Evolutionary conservation across 1,284 basidiomycete genomes (phyloP), one percentile per base, ranked within the genome.

Genomic region (Tilletiaria anomala): DNA sequence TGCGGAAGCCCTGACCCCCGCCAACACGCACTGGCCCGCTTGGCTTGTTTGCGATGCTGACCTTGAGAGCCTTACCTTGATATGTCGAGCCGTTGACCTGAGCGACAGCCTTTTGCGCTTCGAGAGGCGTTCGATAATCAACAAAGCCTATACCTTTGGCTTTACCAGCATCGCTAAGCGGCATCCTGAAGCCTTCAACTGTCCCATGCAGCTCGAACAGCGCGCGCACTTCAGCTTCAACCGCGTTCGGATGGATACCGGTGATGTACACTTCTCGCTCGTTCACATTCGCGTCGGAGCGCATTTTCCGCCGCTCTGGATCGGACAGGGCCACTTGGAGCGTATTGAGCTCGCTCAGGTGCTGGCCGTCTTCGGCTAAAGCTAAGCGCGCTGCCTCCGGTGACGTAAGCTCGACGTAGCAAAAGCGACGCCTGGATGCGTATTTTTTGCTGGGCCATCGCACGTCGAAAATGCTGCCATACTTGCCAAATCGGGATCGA

Each of bases 371-470:
- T 22, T 93, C 71, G 42, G 78, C 76, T 12, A 91, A 72, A 0
- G 88, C 82, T 6, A 74, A 74, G 61, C 83, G 73, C 0, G 91
- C 88, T 1, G 80, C 74, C 8, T 84, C 85, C 0, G 85, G 82
- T 17, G 78, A 78, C 1, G 80, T 80, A 65, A 77, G 94, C 52
- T 94, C 89, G 2, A 99, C 73, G 64, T 97, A 99, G 64, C 85
- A 91, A 69, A 99, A 97, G 11, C 93, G 75, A 19, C 93, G 73
- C 1, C 81, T 81, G 41, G 73, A 77, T 65, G 86, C 88, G 72
- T 86, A 91, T 63, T 91, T 89, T 65, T 89, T 89, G 70, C 87
- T 93, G 5, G 93, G 93, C 93, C 91, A 97, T 15, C 93, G 81
- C 11, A 89, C 83, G 51, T 93, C 87, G 46, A 97, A 84, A 39